Evolutionary conservation across 495 filamentous ascomycete genomes (phyloP), one percentile per base, ranked within the genome.

Genomic region (Cercophora sp.): DNA sequence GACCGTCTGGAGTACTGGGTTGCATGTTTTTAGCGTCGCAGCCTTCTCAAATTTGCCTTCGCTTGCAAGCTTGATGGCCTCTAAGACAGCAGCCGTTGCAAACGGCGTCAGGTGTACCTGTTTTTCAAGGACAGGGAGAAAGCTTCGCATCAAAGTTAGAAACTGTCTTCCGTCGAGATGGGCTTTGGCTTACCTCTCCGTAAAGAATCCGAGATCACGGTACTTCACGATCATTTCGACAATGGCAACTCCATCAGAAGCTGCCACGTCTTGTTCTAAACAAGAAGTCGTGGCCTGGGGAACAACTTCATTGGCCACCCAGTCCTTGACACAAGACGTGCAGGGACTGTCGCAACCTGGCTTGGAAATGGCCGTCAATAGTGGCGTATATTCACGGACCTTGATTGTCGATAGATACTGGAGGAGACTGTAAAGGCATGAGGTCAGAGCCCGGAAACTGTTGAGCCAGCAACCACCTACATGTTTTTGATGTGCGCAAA

Each of bases 151-250:
- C 20, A 20, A 41, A 15, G 16, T 50, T 29, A 47, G 20, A 25
- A 42, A 15, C 8, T 19, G 16, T 16, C 16, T 10, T 23, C n/a
- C 20, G 16, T 24, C 4, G 16, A 10, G 9, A 27, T n/a, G n/a
- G 6, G 10, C 20, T 5, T n/a, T 8, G 32, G 6, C 51, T 54
- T 41, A 23, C 51, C 10, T 48, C 19, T 34, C 44, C 24, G 34
- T 55, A 16, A 55, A 25, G 37, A 43, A 51, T 1, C 46, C 46
- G 22, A 56, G 13, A 20, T 51, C 47, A 20, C 29, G 46, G 22
- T 51, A 56, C 20, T 31, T 35, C 13, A 16, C 46, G 27, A 56
- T 24, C 39, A 56, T 56, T 20, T 4, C 31, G 27, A 51, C 53
- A 13, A 51, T 51, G 20, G 53, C 46, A 13, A 11, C 37, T 18